Evolutionary conservation across 2,329 filamentous ascomycete species (phyloP), one percentile per base, ranked within the genome.

Genomic region (Trichoderma brevicompactum): DNA sequence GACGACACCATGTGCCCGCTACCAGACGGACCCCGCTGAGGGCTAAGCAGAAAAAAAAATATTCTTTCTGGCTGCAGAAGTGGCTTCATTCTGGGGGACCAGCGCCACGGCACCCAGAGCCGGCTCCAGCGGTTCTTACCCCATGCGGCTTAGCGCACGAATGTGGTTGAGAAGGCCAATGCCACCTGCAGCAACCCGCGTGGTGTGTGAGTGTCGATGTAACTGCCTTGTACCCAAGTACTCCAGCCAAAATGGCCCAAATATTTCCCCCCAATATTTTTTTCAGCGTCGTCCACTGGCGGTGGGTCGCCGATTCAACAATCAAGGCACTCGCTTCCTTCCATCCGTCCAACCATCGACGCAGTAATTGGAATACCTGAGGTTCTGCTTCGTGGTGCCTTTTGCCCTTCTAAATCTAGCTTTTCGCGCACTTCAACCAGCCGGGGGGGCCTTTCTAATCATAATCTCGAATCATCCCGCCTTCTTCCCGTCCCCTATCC

Each of bases 271-370:
- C 75, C 74, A 74, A 75, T 72, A 73, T 74, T 75, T 74, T 68
- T 70, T 59, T 67, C 71, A 17, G 40, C 58, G 59, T 52, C 67
- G 71, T 70, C 70, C 72, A 68, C 72, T 72, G 72, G 69, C 72
- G 71, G 75, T 77, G 75, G 75, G 74, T 69, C 74, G 34, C 69
- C 48, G 61, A 74, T 77, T 77, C 75, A 77, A 77, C 75, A 76
- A 76, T 76, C 73, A 70, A 72, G 64, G 69, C 63, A 65, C 49
- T 67, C 41, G 50, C 46, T 65, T 64, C 65, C 52, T 59, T 62
- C 63, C 54, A 54, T 69, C 71, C 70, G 69, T 74, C 71, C 69
- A 56, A 64, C 70, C 70, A 59, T 54, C 53, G 44, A 32, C 19
- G 56, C 17, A 19, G 56, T 34, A 60, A 50, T 60, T 67, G 34